Evolutionary conservation across 306 rosid species (phyloP).

Genomic region (Betula pendula): DNA sequence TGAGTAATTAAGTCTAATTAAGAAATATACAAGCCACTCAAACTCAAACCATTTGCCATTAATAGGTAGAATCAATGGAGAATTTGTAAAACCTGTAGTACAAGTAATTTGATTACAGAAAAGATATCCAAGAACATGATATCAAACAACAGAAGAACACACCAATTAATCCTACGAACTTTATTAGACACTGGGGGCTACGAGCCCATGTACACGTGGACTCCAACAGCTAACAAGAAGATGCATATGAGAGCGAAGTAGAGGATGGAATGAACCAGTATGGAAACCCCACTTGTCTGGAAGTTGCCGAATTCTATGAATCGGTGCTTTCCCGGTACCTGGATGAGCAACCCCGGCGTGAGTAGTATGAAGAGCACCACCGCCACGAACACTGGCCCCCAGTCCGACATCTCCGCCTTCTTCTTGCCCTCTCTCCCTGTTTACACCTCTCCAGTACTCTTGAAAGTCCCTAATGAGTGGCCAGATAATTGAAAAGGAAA

Average conservation of each 20-base stretch:
- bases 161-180: not conserved
- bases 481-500: slow-evolving; percentile 25
- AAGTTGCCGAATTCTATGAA: slow-evolving; percentile 71
- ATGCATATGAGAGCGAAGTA: slow-evolving; percentile 83
- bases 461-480: slow-evolving; percentile 10
- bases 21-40: not conserved
- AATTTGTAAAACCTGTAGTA: not conserved
- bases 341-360: slow-evolving; percentile 78
- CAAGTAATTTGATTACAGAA: not conserved
- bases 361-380: slow-evolving; percentile 78
- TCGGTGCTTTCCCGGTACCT: slow-evolving; percentile 64
- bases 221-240: slow-evolving; percentile 71
- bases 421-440: not conserved
- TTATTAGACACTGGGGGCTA: not conserved
- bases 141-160: not conserved
- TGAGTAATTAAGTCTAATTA: not conserved
- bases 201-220: slow-evolving; percentile 67
- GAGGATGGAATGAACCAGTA: slow-evolving; percentile 66
- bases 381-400: slow-evolving; percentile 95
- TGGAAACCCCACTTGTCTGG: slow-evolving; percentile 76
- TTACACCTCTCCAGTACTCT: slow-evolving; percentile 7
- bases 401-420: slow-evolving; percentile 62
- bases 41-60: not conserved
- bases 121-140: too few relatives aligned
- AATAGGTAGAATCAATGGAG: not conserved